Conservation (phyloP, 2,329 filamentous ascomycete species). For the Tolypocladium capitatum region DNA sequence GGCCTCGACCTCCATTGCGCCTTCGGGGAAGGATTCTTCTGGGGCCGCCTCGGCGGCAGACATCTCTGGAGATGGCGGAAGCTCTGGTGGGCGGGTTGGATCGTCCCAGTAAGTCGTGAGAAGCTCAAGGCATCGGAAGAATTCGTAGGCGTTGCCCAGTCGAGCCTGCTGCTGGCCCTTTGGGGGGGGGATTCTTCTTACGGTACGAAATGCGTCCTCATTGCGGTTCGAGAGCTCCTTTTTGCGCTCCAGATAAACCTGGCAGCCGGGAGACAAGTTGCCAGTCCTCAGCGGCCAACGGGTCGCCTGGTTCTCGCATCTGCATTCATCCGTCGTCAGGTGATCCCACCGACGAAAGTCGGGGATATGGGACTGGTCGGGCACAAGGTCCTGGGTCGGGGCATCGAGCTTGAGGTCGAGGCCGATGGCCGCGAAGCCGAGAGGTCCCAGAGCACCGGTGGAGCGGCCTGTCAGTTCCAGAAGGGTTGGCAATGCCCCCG, state of each 20-base stretch:
- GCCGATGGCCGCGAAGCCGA: conserved; percentile 44
- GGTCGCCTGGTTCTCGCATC: conserved; percentile 33
- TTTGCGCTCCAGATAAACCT: conserved; percentile 44
- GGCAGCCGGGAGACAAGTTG: conserved; percentile 40
- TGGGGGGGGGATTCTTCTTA: conserved; percentile 42
- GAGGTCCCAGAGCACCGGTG: conserved; percentile 18
- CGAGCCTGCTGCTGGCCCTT: conserved; percentile 40
- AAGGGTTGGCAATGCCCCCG: conserved; percentile 31
- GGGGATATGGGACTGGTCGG: conserved; percentile 38
- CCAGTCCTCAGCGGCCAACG: conserved; percentile 37
- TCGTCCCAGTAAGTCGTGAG: conserved; percentile 51
- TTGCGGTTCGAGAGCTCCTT: conserved; percentile 44
- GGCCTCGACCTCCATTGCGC: conserved; percentile 4
- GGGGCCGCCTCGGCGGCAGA: conserved; percentile 9
- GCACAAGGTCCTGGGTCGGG: conserved; percentile 35
- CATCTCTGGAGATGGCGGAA: conserved; percentile 20
- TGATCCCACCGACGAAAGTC: conserved; percentile 39
- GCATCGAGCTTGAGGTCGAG: conserved; percentile 40
- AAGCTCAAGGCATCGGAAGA: conserved; percentile 48
- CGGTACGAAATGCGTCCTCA: conserved; percentile 45
- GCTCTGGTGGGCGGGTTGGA: conserved; percentile 27
- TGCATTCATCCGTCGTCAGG: conserved; percentile 34
- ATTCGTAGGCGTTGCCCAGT: conserved; percentile 52
- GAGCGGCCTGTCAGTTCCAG: conserved; percentile 42
- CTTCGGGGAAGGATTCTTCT: conserved; percentile 1